Evolutionary conservation across 164 flowering plant species (phyloP), one percentile per base, ranked within the genome.

Genomic region (Aristolochia contorta): DNA sequence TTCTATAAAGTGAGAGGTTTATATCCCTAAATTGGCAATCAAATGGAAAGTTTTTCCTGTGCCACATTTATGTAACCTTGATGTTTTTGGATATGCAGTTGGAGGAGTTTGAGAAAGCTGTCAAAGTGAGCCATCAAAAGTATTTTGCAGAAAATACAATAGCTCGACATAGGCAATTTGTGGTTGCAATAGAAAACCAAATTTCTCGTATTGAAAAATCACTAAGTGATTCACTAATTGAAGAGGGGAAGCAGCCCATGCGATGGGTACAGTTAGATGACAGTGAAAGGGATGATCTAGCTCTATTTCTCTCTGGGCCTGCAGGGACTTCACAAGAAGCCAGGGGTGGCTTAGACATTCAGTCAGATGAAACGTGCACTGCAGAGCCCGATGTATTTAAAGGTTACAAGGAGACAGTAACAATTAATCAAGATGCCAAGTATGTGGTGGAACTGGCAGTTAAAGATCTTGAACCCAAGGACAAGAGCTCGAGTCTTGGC

Each of bases 81-180:
- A 16, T 62, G 51, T 37, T 37, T 12, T 53, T 67, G 20, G 33
- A 69, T 61, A 64, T 63, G 47, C 76, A 85, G 92, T 76, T 91
- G 77, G 98, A 91, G 64, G 98, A 91, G 75, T 89, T 91, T 65
- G 95, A 85, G 71, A 85, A 67, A 70, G 98, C 96, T 63, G 86
- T 89, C 55, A 76, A 83, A 60, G 32, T 67, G 72, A 84, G 89
- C 75, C 71, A 80, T 71, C 76, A 79, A 67, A 75, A 64, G 37
- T 61, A 74, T 21, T 59, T 65, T 6, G 70, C 78, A 54, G 87
- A 87, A 16, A 66, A 63, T 62, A 71, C 84, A 25, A 64, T 67
- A 47, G 60, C 70, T 57, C 83, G 96, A 57, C 96, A 91, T 64
- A 73, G 65, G 60, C 84, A 85, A 65, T 91, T 91, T 59, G 71